Evolutionary conservation across 129 eudicot genomes (phyloP).

Genomic region (Flaveria bidentis): DNA sequence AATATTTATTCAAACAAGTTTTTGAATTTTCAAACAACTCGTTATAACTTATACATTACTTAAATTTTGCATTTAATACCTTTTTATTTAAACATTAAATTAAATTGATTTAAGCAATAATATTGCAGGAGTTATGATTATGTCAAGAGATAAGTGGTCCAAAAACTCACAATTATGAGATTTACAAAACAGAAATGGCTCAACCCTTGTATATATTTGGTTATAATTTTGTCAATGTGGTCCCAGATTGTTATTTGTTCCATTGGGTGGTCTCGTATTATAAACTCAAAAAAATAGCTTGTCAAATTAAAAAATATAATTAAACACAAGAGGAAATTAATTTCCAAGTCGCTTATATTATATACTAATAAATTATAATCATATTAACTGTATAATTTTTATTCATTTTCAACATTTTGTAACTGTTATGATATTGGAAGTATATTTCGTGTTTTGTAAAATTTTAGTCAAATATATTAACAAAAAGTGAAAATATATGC

Average conservation of each 20-base stretch:
- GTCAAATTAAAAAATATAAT: no score
- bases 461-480: no score
- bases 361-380: background rate
- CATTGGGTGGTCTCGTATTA: background rate
- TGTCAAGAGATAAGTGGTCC: slow-evolving; percentile 38
- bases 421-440: no score
- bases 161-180: slow-evolving; percentile 33
- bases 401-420: no score
- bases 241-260: slow-evolving; percentile 24
- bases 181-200: slow-evolving; percentile 29
- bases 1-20: background rate
- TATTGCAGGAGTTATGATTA: slow-evolving; percentile 24
- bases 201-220: slow-evolving; percentile 5
- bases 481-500: no score
- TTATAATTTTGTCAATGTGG: slow-evolving; percentile 47
- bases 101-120: background rate
- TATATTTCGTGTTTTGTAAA: no score
- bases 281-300: background rate
- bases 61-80: background rate
- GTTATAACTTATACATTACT: background rate
- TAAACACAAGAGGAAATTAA: background rate
- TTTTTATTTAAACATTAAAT: background rate
- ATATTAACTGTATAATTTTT: background rate
- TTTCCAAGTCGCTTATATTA: no score
- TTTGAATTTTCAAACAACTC: background rate